A percentile compares a stretch with the other conserved stretches of the same genome.
These are phyloP conservation scores for Fereydounia khargensis DNA, from an alignment of 1,284 basidiomycete species.

Conservation along the genomic window DNA sequence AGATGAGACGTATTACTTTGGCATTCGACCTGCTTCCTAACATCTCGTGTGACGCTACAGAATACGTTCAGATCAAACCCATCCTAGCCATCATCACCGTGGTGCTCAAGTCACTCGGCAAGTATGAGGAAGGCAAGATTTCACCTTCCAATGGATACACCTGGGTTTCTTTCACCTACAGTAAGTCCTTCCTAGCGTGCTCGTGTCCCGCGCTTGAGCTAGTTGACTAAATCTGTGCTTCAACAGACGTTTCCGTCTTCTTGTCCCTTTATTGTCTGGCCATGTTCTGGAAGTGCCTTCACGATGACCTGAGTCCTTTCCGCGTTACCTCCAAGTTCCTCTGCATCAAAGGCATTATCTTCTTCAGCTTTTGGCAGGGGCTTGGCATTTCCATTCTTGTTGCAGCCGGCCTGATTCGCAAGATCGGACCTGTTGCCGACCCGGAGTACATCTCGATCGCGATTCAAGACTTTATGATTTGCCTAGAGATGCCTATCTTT, in stretches of 20 bases:
- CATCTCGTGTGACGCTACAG: too few species aligned
- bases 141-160: constrained; percentile 76
- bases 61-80: constrained; percentile 97
- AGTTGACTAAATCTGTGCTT: too few species aligned
- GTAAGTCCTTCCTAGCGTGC: too few species aligned
- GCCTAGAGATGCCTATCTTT: constrained; percentile 96
- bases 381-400: constrained; percentile 84
- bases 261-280: constrained; percentile 59
- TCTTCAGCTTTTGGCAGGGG: constrained; percentile 95
- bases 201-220: too few species aligned
- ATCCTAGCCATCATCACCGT: constrained; percentile 79
- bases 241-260: constrained; percentile 61
- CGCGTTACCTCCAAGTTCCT: constrained; percentile 66
- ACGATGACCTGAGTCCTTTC: constrained; percentile 47
- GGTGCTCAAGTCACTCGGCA: constrained; percentile 78
- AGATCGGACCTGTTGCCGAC: constrained; percentile 73
- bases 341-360: constrained; percentile 88
- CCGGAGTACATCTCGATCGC: constrained; percentile 62
- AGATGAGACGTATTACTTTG: constrained; percentile 54
- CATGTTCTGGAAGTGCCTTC: constrained; percentile 53
- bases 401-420: constrained; percentile 71
- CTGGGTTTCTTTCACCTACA: constrained; percentile 68
- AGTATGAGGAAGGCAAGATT: constrained; percentile 82
- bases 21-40: constrained; percentile 11
- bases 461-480: constrained; percentile 64